Conservation (phyloP, 1,139 yeast species). For the Geotrichum citri-aurantii region DNA sequence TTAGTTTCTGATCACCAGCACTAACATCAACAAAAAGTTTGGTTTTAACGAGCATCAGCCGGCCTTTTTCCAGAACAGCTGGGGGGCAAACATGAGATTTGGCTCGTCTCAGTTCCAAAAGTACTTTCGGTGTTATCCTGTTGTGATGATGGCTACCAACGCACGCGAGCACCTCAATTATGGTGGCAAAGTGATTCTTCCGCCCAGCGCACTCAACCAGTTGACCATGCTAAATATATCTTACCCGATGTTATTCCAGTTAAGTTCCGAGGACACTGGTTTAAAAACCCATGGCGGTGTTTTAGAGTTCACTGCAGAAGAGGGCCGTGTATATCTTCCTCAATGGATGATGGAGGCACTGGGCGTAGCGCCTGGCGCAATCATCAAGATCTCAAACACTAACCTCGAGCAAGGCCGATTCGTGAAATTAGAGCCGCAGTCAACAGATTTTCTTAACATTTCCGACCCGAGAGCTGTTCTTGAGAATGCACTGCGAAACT, state of each 20-base stretch:
- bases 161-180: constrained; percentile 76
- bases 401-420: constrained; percentile 82
- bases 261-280: constrained; percentile 59
- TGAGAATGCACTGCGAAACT: constrained; percentile 84
- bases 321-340: constrained; percentile 90
- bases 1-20: not conserved
- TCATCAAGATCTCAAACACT: constrained; percentile 62
- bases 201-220: constrained; percentile 86
- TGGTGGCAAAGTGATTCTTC: constrained; percentile 96
- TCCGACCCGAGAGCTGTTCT: constrained; percentile 95
- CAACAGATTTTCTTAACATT: constrained; percentile 86
- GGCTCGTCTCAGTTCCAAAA: constrained; percentile 50
- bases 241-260: constrained; percentile 91
- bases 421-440: constrained; percentile 93
- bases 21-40: not conserved
- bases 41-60: constrained; percentile 5
- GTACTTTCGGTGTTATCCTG: constrained; percentile 86
- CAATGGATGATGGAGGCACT: constrained; percentile 94
- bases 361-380: constrained; percentile 66
- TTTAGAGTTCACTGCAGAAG: constrained; percentile 92
- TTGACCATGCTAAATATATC: constrained; percentile 83
- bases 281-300: constrained; percentile 84
- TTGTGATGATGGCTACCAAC: constrained; percentile 82
- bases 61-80: constrained; percentile 3
- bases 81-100: constrained; percentile 4